Evolutionary conservation across 1,284 basidiomycete genomes (phyloP).

Genomic region (Ganoderma leucocontextum): DNA sequence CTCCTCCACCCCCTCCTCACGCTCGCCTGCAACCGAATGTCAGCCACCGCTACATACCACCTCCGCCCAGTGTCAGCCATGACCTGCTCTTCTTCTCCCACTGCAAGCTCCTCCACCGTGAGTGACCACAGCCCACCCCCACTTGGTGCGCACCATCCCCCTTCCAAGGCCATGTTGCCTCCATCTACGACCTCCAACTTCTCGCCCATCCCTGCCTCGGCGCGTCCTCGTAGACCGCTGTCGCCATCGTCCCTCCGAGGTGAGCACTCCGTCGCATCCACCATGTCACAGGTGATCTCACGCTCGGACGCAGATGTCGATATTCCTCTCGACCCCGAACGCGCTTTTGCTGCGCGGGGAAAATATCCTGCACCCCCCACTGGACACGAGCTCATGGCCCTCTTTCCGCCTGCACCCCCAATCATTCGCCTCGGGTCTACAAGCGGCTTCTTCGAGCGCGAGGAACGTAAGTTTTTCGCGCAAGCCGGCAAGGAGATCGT

Average conservation of each 20-base stretch:
- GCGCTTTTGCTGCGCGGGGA: slow-evolving; percentile 51
- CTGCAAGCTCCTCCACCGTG: slow-evolving; percentile 39
- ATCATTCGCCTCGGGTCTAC: slow-evolving; percentile 66
- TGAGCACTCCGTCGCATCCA: slow-evolving; percentile 35
- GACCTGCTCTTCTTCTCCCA: slow-evolving; percentile 36
- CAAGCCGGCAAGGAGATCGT: slow-evolving; percentile 78
- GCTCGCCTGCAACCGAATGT: slow-evolving; percentile 14
- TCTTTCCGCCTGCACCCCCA: slow-evolving; percentile 72
- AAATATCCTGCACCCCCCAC: slow-evolving; percentile 78
- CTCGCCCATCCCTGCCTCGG: slow-evolving; percentile 30
- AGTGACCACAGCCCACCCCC: slow-evolving; percentile 40
- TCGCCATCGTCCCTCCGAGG: slow-evolving; percentile 57
- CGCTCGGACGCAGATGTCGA: slow-evolving; percentile 58
- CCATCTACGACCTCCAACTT: slow-evolving; percentile 25
- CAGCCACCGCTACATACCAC: slow-evolving; percentile 34
- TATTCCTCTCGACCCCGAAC: slow-evolving; percentile 51
- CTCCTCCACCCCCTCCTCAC: slow-evolving; percentile 17
- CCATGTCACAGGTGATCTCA: slow-evolving; percentile 25
- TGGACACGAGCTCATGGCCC: slow-evolving; percentile 81
- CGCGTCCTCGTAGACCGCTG: slow-evolving; percentile 36
- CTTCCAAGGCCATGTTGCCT: slow-evolving; percentile 26
- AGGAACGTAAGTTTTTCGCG: slow-evolving; percentile 80
- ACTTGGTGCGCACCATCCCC: slow-evolving; percentile 23
- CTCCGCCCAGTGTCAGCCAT: slow-evolving; percentile 39
- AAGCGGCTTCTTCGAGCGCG: slow-evolving; percentile 71